These are phyloP conservation scores for Penicillium ochrochloron DNA, from an alignment of 495 filamentous ascomycete species.

Conservation along the genomic window DNA sequence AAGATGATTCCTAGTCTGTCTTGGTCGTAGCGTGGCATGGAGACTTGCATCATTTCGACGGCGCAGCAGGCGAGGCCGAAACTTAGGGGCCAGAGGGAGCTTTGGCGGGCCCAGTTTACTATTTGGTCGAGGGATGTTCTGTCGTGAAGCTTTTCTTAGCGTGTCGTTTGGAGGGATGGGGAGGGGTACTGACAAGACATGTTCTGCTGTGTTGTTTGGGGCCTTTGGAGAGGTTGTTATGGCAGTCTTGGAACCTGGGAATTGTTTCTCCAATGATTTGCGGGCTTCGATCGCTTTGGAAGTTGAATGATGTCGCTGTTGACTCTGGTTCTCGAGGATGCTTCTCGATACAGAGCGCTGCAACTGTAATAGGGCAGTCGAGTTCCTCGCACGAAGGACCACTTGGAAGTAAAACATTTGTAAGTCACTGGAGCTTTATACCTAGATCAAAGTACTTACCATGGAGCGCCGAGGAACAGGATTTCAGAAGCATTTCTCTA, in stretches of 20 bases:
- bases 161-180: background rate
- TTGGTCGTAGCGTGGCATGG: slow-evolving; percentile 5
- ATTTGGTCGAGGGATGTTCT: background rate
- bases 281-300: background rate
- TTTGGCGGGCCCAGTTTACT: background rate
- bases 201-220: background rate
- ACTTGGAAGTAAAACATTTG: background rate
- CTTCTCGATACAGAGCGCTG: background rate
- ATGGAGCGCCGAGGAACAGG: background rate
- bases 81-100: slow-evolving; percentile 3
- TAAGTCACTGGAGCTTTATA: background rate
- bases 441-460: background rate
- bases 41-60: slow-evolving; percentile 8
- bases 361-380: background rate
- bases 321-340: background rate
- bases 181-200: background rate
- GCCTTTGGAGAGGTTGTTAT: background rate
- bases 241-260: background rate
- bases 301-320: background rate
- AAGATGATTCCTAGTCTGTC: background rate
- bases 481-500: background rate
- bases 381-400: background rate
- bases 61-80: slow-evolving; percentile 1
- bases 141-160: background rate
- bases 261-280: background rate